Conservation (phyloP, 805 yeast genomes). For the Teunomyces panamensis region DNA sequence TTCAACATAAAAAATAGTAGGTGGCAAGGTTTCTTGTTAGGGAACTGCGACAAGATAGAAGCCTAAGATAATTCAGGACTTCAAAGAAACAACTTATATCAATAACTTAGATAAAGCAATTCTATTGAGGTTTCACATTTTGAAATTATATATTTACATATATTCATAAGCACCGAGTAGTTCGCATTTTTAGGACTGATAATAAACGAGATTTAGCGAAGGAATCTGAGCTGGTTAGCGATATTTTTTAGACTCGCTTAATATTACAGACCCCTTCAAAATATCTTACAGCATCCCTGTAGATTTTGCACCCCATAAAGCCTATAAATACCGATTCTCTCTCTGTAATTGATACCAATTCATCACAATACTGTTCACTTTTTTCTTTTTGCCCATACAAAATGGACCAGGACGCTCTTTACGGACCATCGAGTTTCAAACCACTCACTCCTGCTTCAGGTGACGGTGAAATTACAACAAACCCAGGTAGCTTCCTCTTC, state of each 20-base stretch:
- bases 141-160: too few species aligned
- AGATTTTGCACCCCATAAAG: background rate
- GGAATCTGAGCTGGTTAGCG: background rate
- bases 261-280: background rate
- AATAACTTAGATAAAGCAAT: background rate
- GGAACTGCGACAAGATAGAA: background rate
- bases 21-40: background rate
- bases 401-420: background rate
- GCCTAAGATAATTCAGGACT: background rate
- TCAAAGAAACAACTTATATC: background rate
- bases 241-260: slow-evolving; percentile 2
- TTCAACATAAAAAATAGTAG: background rate
- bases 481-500: background rate
- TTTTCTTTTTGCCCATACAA: background rate
- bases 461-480: background rate
- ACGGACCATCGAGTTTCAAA: background rate
- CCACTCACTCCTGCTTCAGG: background rate
- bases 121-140: background rate
- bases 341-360: background rate
- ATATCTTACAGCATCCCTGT: background rate
- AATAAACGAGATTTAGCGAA: background rate
- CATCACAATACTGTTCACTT: background rate
- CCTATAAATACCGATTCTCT: background rate
- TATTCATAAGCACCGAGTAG: too few species aligned
- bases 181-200: too few species aligned